Base-by-base conservation (phyloP, 1,284 basidiomycete species). In the Entoloma clypeatum region DNA sequence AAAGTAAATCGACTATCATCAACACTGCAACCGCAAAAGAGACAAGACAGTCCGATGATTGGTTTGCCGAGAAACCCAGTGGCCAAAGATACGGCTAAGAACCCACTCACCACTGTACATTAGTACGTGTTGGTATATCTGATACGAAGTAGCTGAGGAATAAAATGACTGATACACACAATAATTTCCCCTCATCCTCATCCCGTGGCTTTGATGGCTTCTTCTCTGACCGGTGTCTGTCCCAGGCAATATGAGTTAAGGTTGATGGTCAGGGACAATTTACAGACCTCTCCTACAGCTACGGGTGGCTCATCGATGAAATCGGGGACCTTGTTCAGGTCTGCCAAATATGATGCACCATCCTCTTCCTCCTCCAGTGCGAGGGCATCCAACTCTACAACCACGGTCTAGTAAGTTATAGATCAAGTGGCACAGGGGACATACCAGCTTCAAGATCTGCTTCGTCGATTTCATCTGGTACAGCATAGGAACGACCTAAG, bases 381-480 rank as follows among this genome's bases (percentile, higher is more conserved):
- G 22, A 96, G 69, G 2, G 92, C 92, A 50, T 95, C 92, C 13
- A 96, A 73, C 67, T 96, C 92, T 94, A 19, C 4, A 19, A 3
- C 9, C 6, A 31, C 23, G 21, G 29, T 17, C 18, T 10, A 26
- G 10, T 9, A 18, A 24, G 14, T 14, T 24, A 34, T 27, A 30
- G 7, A 18, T 22, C 9, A 34, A 45, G 34, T 17, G 40, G 61
- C 27, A 27, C 10, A 21, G 23, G 11, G 11, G 13, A 51, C 80
- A 34, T 56, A 86, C 95, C 95, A 37, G 96, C 96, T 74, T 97
- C 86, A 4, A 99, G 74, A 62, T 99, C 96, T 9, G 87, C 91
- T 63, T 99, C 95, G 68, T 99, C 96, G 32, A 99, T 74, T 62
- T 99, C 96, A 53, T 99, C 96, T 10, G 95, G 95, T 0, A 99